Percentiles rank a stretch among this genome's conserved stretches.
Conservation (phyloP, 352 stramenopile species). For the Phytophthora litchii region DNA sequence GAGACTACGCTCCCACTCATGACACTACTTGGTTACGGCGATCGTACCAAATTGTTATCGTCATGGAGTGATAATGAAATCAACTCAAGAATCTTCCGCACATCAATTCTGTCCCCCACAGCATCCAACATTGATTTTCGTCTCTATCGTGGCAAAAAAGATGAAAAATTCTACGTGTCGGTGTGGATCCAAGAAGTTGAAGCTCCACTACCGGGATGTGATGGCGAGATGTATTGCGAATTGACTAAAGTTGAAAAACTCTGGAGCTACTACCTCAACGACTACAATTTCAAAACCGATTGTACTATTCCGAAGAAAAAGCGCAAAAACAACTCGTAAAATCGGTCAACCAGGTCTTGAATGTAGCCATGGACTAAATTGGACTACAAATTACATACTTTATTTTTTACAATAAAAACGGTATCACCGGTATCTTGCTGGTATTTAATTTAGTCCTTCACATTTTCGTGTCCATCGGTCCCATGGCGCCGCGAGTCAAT, state of each 20-base stretch:
- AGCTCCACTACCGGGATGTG: slow-evolving; percentile 52
- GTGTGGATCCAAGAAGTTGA: slow-evolving; percentile 57
- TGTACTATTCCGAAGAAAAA: slow-evolving; percentile 28
- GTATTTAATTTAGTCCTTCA: slow-evolving; percentile 1
- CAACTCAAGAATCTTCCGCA: slow-evolving; percentile 54
- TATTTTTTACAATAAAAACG: too few species aligned
- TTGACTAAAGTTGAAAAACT: slow-evolving; percentile 48
- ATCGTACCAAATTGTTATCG: slow-evolving; percentile 40
- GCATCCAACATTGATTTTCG: slow-evolving; percentile 79
- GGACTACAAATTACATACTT: too few species aligned
- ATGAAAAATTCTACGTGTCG: slow-evolving; percentile 55
- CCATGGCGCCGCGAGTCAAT: slow-evolving; percentile 9
- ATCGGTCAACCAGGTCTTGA: too few species aligned
- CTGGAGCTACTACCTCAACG: slow-evolving; percentile 61
- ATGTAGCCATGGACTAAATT: too few species aligned
- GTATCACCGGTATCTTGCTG: too few species aligned
- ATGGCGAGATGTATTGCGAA: slow-evolving; percentile 44
- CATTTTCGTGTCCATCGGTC: background rate
- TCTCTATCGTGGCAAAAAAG: slow-evolving; percentile 46
- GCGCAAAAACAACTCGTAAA: slow-evolving; percentile 3
- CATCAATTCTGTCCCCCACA: slow-evolving; percentile 65
- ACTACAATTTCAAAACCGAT: slow-evolving; percentile 42
- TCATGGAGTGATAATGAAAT: slow-evolving; percentile 46
- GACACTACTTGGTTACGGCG: slow-evolving; percentile 64
- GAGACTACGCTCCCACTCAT: slow-evolving; percentile 77